Percentiles rank a stretch among this genome's conserved stretches.
These are phyloP conservation scores for Diaporthe destruens DNA, from an alignment of 2,329 filamentous ascomycete genomes.

Conservation along the genomic window DNA sequence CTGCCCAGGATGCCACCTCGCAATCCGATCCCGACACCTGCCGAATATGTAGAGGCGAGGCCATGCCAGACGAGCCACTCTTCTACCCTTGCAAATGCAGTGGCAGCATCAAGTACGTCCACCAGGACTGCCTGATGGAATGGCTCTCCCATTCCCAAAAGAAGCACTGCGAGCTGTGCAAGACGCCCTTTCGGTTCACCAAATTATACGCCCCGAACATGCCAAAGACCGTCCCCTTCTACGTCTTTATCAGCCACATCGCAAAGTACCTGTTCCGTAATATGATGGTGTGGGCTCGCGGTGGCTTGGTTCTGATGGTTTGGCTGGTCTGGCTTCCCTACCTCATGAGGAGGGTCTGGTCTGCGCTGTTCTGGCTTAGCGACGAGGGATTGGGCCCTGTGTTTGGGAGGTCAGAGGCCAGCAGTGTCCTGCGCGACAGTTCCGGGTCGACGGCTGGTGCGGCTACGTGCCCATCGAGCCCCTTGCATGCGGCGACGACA, in stretches of 20 bases:
- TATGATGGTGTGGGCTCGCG: conserved; percentile 82
- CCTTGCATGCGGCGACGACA: conserved; percentile 53
- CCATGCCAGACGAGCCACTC: conserved; percentile 82
- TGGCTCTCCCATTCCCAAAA: conserved; percentile 99
- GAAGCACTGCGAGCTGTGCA: conserved; percentile 99
- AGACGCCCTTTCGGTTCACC: conserved; percentile 97
- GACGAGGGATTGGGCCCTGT: conserved; percentile 74
- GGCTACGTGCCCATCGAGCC: conserved; percentile 55
- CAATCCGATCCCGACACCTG: conserved; percentile 80
- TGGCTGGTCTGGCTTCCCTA: conserved; percentile 93
- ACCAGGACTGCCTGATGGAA: conserved; percentile 98
- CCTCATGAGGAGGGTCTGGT: conserved; percentile 91
- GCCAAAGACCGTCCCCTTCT: conserved; percentile 84
- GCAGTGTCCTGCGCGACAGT: conserved; percentile 46
- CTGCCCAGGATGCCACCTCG: conserved; percentile 37
- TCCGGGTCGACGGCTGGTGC: conserved; percentile 45
- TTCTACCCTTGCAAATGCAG: conserved; percentile 99
- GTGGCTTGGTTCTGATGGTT: conserved; percentile 81
- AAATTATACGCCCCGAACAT: conserved; percentile 97
- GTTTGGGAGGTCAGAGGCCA: conserved; percentile 44
- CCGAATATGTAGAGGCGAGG: conserved; percentile 95
- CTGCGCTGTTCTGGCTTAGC: conserved; percentile 93
- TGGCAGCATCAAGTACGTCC: conserved; percentile 98
- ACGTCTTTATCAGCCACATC: conserved; percentile 85
- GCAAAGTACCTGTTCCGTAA: conserved; percentile 79